Evolutionary conservation across 179 eudicot genomes (phyloP).

Genomic region (Silene vulgaris): DNA sequence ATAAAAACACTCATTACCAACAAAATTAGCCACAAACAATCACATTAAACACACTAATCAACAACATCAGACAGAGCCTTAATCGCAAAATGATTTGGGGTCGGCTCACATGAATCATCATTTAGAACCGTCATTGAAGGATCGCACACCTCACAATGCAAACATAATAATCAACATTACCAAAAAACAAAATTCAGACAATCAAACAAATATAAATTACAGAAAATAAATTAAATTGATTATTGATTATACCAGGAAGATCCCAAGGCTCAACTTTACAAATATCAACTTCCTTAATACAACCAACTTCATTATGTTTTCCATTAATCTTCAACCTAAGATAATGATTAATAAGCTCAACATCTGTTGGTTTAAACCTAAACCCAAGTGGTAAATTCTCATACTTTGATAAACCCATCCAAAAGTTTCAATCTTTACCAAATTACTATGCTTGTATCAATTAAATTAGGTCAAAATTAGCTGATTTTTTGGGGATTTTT

Average conservation of each 20-base stretch:
- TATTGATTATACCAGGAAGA: constrained; percentile 52
- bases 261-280: constrained; percentile 89
- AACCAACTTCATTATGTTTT: constrained; percentile 42
- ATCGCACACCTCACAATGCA: background rate
- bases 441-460: background rate
- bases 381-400: constrained; percentile 69
- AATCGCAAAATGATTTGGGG: too few relatives aligned
- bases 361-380: constrained; percentile 83
- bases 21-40: background rate
- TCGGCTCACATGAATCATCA: too few relatives aligned
- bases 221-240: background rate
- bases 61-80: too few relatives aligned
- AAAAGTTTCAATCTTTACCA: constrained; percentile 11
- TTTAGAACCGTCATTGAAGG: too few relatives aligned
- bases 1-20: background rate
- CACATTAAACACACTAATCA: too few relatives aligned
- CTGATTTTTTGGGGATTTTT: background rate
- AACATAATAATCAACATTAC: background rate
- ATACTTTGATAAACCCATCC: constrained; percentile 41
- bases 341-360: constrained; percentile 74
- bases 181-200: background rate
- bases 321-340: constrained; percentile 72
- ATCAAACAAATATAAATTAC: constrained; percentile 5
- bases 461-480: background rate
- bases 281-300: constrained; percentile 76